Evolutionary conservation across 257 asterid genomes (phyloP).

Genomic region (Solanum sparsipilum): DNA sequence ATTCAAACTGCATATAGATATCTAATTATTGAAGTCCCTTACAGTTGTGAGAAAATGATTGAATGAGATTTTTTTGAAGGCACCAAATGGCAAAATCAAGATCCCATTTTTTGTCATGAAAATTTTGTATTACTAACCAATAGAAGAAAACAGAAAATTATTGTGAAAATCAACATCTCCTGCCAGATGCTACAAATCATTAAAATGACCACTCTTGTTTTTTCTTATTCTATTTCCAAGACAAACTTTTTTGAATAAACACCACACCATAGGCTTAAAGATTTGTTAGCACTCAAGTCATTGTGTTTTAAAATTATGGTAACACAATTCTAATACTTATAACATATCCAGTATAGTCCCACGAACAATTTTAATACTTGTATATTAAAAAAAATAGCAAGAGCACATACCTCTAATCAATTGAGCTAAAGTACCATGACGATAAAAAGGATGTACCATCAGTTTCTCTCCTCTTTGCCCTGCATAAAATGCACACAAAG

Average conservation of each 20-base stretch:
- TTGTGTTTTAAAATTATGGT: background rate
- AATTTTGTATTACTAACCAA: background rate
- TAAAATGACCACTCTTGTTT: background rate
- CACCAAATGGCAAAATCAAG: background rate
- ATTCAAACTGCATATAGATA: background rate
- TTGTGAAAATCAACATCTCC: background rate
- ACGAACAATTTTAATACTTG: background rate
- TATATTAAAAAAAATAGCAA: background rate
- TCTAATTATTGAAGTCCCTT: background rate
- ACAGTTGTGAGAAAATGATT: background rate
- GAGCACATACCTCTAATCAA: constrained; percentile 51
- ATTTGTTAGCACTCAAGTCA: background rate
- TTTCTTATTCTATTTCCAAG: background rate
- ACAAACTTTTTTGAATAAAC: background rate
- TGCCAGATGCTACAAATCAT: background rate
- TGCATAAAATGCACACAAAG: constrained; percentile 73
- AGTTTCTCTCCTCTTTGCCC: constrained; percentile 81
- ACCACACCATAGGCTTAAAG: background rate
- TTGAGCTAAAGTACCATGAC: constrained; percentile 54
- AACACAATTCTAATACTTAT: background rate
- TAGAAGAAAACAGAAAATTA: background rate
- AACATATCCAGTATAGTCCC: background rate
- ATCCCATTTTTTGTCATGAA: background rate
- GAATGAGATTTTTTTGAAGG: background rate
- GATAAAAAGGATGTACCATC: constrained; percentile 73